Base-by-base conservation (phyloP, 371 early-diverging fungal genomes). In the Syncephalastrum monosporum region DNA sequence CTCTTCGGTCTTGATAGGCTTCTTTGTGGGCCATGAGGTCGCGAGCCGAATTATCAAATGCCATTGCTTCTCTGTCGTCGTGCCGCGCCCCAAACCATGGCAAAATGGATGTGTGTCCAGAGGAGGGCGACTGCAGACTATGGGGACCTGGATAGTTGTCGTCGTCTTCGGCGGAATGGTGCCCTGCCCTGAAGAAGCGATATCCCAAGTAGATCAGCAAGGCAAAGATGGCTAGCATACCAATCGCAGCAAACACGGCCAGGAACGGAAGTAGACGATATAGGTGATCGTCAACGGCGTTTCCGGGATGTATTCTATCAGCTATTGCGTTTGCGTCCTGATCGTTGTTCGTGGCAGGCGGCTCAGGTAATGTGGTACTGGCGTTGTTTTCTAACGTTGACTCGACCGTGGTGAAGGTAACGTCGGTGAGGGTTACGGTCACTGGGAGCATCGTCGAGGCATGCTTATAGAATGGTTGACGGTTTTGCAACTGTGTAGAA, bases 161-260 rank as follows among this genome's bases (percentile, higher is more conserved):
- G 15, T 29, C 42, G 38, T 46, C 45, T 19, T 16, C 24, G 56
- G 47, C 41, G 50, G 23, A 33, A 52, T 55, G 45, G 23, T 15
- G 55, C 33, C 47, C 43, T 3, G 61, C 42, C 48, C 55, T 48
- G 53, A 57, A 72, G 5, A 67, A 60, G 21, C 71, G 57, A 47
- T 67, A 73, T 10, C 47, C 59, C 21, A 70, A n/a, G 42, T 64
- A 74, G 6, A 52, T 42, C 5, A 74, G 58, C 23, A 63, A 25
- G 5, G 44, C 59, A 2, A 64, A 21, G 4, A 67, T 33, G 7
- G 71, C 25, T 6, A 72, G 38, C 8, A 75, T 27, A 0, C 76
- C 76, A 38, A 75, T 53, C 15, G 68, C 60, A n/a, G 76, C 76
- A 64, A 75, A 75, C 5, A 62, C 57, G 13, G 64, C 53, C 8